These are phyloP conservation scores for Phialophora verrucosa DNA, from an alignment of 2,329 filamentous ascomycete genomes.

Conservation along the genomic window DNA sequence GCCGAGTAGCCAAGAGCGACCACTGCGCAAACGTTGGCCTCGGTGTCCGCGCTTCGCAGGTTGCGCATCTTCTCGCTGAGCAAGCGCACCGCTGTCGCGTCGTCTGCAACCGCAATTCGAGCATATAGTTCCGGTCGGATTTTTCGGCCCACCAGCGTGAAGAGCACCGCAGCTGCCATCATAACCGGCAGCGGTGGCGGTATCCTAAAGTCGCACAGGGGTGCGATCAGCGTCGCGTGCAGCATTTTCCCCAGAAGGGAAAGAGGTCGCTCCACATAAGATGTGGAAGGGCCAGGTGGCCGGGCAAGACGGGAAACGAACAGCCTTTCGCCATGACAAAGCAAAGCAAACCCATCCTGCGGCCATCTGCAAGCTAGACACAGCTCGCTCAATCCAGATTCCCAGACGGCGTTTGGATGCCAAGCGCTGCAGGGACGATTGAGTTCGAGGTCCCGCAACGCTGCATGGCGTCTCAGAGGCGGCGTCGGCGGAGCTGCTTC, in stretches of 20 bases:
- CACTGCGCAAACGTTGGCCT: conserved; percentile 6
- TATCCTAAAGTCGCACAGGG: not conserved
- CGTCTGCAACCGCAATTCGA: conserved; percentile 4
- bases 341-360: not conserved
- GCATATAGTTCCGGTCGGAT: not conserved
- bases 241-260: not conserved
- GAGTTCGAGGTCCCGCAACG: not conserved
- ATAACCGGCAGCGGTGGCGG: not conserved
- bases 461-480: not conserved
- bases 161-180: conserved; percentile 4
- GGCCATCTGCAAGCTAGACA: not conserved
- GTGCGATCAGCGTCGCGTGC: not conserved
- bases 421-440: not conserved
- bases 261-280: not conserved
- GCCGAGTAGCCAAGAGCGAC: not conserved
- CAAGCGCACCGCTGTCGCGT: not conserved
- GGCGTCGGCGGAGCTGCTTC: not conserved
- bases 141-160: conserved; percentile 1
- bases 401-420: not conserved
- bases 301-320: no score
- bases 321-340: not conserved
- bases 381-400: not conserved
- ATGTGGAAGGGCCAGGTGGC: not conserved
- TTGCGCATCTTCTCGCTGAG: conserved; percentile 5
- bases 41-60: conserved; percentile 1